Evolutionary conservation across 2,329 filamentous ascomycete genomes (phyloP).

Genomic region (Orbilia quercus): DNA sequence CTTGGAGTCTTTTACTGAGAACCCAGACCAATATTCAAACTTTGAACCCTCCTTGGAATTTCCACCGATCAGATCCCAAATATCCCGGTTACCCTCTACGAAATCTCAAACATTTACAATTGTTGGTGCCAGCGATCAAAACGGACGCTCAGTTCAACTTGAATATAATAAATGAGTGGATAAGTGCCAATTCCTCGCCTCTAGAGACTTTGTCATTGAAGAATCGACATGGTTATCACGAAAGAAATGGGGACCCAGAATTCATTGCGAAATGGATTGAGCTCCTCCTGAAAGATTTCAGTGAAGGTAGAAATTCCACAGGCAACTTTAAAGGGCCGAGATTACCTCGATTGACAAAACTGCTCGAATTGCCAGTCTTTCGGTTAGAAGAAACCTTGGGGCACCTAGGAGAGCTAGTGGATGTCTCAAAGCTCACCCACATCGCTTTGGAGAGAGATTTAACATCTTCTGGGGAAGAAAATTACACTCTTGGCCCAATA

Average conservation of each 20-base stretch:
- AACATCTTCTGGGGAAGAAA: not conserved
- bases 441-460: not conserved
- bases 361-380: not conserved
- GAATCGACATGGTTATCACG: too few relatives aligned
- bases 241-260: too few relatives aligned
- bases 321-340: not conserved
- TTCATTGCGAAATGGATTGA: constrained; percentile 1
- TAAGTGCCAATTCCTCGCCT: not conserved
- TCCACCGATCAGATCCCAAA: too few relatives aligned
- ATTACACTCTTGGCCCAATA: not conserved
- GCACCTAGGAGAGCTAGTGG: too few relatives aligned
- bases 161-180: not conserved
- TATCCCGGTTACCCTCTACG: not conserved
- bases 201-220: not conserved
- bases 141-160: not conserved
- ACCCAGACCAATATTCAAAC: not conserved
- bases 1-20: not conserved
- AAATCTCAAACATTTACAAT: not conserved
- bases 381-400: not conserved
- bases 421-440: constrained; percentile 1
- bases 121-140: not conserved
- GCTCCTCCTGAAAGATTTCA: not conserved
- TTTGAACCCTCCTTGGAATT: not conserved
- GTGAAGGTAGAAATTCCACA: not conserved
- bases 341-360: not conserved